Base-by-base conservation (phyloP, 306 rosid genomes). In the Rosa multiflora region DNA sequence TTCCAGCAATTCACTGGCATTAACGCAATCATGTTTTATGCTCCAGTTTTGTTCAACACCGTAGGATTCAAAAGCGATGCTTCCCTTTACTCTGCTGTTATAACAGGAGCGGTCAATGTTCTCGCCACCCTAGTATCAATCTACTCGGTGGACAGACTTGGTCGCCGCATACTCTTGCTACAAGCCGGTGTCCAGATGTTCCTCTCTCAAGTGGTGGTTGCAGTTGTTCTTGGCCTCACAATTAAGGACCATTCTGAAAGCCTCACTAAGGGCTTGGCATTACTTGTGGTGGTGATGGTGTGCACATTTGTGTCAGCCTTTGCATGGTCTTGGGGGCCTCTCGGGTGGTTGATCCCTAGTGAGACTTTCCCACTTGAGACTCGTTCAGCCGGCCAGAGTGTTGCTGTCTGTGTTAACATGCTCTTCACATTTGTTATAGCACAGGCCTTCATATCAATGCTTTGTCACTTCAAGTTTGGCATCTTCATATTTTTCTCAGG, bases 261-360 rank as follows among this genome's bases (percentile, higher is more conserved):
- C 13, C 88, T 93, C 0, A 53, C 55, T 15, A 74, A 63, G 18
- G 86, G 83, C 0, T 75, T n/a, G 11, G 97, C 84, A 9, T 62
- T 88, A 3, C 10, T 94, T 0, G 94, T 94, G 15, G 96, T 94
- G 21, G 72, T 92, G 0, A 43, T 94, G 92, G 83, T 94, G 0
- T 94, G 97, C 80, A 70, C 82, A 2, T 92, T 83, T 42, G 97
- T 92, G 20, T 67, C 94, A 0, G 67, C 88, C 5, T 92, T 94
- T 18, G 97, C 98, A 0, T 94, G 98, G 98, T 94, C 97, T 4
- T 91, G 96, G 97, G 98, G 92, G 0, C 98, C 97, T 0, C 87
- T 89, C 0, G 95, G 91, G 2, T 94, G 98, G 98, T 77, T 94
- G 4, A 91, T 91, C 40, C 97, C 96, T 0, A 90, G 94, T 8